A percentile compares a stretch with the other conserved stretches of the same genome.
phyloP scores from a whole-genome alignment of 73 alveolate genomes.

The Paraurostyla sp. region DNA sequence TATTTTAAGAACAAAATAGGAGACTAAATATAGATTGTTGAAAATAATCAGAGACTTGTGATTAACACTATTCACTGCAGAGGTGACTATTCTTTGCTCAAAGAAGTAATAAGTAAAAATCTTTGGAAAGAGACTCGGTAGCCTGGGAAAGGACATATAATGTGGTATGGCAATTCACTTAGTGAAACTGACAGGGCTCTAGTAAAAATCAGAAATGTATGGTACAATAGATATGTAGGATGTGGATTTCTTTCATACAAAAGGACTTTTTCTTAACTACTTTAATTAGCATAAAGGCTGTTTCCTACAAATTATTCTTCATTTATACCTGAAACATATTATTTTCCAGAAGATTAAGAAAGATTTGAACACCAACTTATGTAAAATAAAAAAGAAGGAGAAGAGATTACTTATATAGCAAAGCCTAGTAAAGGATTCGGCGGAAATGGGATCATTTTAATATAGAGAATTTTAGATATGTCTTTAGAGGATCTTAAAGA shows the following conservation, averaged over 20 bases:
- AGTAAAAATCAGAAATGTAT: slow-evolving; percentile 19
- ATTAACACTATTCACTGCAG: slow-evolving; percentile 57
- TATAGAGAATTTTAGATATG: background rate
- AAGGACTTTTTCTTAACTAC: slow-evolving; percentile 51
- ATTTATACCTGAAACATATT: slow-evolving; percentile 60
- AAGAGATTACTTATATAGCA: slow-evolving; percentile 34
- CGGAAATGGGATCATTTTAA: slow-evolving; percentile 39
- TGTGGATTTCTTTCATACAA: slow-evolving; percentile 3
- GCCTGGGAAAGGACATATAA: slow-evolving; percentile 38
- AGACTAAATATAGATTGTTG: background rate
- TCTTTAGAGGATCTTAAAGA: background rate
- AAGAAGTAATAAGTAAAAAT: slow-evolving; percentile 31
- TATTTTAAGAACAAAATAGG: background rate
- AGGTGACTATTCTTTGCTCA: slow-evolving; percentile 31
- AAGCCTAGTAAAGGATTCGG: slow-evolving; percentile 55
- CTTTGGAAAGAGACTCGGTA: slow-evolving; percentile 42
- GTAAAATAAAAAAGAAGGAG: slow-evolving; percentile 8
- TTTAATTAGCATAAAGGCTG: slow-evolving; percentile 43
- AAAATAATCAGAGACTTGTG: background rate
- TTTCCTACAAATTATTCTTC: slow-evolving; percentile 8
- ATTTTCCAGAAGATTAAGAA: slow-evolving; percentile 61
- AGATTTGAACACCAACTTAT: background rate
- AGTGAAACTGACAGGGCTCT: slow-evolving; percentile 43
- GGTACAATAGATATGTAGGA: slow-evolving; percentile 59
- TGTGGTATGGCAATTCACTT: slow-evolving; percentile 48